phyloP scores from a whole-genome alignment of 768 basidiomycete genomes.

The Phaeolepiota aurea region DNA sequence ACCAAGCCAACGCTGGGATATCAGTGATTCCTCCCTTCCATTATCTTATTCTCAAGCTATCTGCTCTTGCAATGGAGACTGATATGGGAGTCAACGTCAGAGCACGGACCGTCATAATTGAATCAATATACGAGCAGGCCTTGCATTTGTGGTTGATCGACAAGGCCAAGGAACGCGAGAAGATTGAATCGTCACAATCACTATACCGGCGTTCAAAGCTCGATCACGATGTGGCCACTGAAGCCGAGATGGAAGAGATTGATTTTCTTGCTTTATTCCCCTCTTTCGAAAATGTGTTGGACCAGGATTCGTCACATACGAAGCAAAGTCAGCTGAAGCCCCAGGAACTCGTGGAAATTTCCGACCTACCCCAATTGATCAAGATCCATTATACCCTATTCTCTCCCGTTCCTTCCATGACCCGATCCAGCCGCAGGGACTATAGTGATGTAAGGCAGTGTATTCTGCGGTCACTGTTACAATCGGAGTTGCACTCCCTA shows the following conservation, averaged over 20 bases:
- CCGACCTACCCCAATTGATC: conserved; percentile 22
- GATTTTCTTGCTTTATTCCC: conserved; percentile 88
- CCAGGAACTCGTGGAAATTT: conserved; percentile 4
- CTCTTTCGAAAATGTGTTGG: conserved; percentile 57
- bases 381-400: conserved; percentile 42
- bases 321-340: neutral
- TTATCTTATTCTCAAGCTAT: conserved; percentile 37
- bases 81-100: conserved; percentile 28
- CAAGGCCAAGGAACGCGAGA: conserved; percentile 57
- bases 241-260: conserved; percentile 70
- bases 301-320: conserved; percentile 13
- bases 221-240: conserved; percentile 46
- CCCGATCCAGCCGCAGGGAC: neutral
- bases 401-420: conserved; percentile 5
- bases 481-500: conserved; percentile 18
- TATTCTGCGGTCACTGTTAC: conserved; percentile 24
- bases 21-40: conserved; percentile 26
- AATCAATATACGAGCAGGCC: conserved; percentile 56
- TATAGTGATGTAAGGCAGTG: conserved; percentile 26
- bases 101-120: conserved; percentile 26
- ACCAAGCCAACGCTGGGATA: conserved; percentile 15
- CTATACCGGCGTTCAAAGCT: conserved; percentile 64
- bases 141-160: conserved; percentile 82
- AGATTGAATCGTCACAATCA: conserved; percentile 55
- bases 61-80: conserved; percentile 36